phyloP scores from a whole-genome alignment of 2,329 filamentous ascomycete species.

The Amauroascus niger region DNA sequence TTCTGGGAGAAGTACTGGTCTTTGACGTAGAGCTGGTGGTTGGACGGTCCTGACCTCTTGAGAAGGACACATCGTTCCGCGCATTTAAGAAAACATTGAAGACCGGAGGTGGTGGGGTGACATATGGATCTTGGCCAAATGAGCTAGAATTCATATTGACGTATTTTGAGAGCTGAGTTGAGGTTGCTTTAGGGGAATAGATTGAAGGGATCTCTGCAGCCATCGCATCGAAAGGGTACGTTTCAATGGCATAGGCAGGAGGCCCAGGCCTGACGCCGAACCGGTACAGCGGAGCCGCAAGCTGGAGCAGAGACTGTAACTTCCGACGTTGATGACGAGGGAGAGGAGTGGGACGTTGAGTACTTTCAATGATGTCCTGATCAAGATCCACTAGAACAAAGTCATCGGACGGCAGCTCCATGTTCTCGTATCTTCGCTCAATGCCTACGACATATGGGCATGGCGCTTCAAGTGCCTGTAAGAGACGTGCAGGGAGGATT shows the following conservation, averaged over 20 bases:
- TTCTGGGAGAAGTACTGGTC: slow-evolving; percentile 45
- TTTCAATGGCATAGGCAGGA: slow-evolving; percentile 84
- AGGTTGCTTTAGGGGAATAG: slow-evolving; percentile 61
- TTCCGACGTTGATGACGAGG: slow-evolving; percentile 86
- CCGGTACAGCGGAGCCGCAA: slow-evolving; percentile 81
- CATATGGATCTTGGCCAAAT: slow-evolving; percentile 59
- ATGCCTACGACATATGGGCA: slow-evolving; percentile 97
- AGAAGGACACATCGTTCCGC: slow-evolving; percentile 50
- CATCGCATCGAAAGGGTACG: slow-evolving; percentile 83
- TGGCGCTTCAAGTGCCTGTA: slow-evolving; percentile 85
- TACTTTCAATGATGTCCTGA: slow-evolving; percentile 79
- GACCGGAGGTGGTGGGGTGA: slow-evolving; percentile 52
- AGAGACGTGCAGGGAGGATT: slow-evolving; percentile 71
- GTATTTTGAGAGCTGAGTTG: slow-evolving; percentile 70
- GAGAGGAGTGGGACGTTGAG: slow-evolving; percentile 62
- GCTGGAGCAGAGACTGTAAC: slow-evolving; percentile 73
- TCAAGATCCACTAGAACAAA: slow-evolving; percentile 93
- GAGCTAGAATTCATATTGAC: slow-evolving; percentile 81
- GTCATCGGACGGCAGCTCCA: slow-evolving; percentile 74
- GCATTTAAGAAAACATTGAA: slow-evolving; percentile 87
- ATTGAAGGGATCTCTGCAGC: slow-evolving; percentile 74
- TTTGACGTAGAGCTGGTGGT: slow-evolving; percentile 56
- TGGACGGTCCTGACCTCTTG: slow-evolving; percentile 56
- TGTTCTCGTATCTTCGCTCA: slow-evolving; percentile 65
- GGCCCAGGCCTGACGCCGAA: slow-evolving; percentile 82